Evolutionary conservation across 2,329 filamentous ascomycete genomes (phyloP).

Genomic region (Colletotrichum somersetense): DNA sequence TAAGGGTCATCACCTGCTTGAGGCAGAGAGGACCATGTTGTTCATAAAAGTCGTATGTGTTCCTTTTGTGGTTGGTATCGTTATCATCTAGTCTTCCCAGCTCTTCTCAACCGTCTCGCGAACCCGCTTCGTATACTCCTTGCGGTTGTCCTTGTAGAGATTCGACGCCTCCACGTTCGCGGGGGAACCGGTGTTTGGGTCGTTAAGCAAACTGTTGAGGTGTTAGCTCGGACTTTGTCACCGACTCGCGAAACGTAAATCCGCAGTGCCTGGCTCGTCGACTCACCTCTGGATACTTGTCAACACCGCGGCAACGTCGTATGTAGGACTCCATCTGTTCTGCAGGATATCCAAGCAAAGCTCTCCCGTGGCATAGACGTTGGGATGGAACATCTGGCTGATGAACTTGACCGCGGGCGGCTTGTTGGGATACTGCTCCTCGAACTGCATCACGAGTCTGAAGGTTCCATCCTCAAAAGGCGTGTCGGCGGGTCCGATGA

Average conservation of each 20-base stretch:
- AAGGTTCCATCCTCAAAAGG: constrained; percentile 99
- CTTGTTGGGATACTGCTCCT: constrained; percentile 99
- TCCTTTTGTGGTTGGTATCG: constrained; percentile 23
- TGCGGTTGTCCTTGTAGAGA: constrained; percentile 96
- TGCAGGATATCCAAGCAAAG: constrained; percentile 96
- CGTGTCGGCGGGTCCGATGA: constrained; percentile 96
- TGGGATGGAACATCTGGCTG: constrained; percentile 99
- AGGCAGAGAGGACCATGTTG: constrained; percentile 10
- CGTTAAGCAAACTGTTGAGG: constrained; percentile 84
- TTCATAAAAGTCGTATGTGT: constrained; percentile 38
- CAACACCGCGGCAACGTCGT: constrained; percentile 96
- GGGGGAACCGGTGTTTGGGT: constrained; percentile 97
- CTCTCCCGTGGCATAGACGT: constrained; percentile 97
- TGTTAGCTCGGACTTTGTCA: constrained; percentile 11
- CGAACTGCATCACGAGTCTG: constrained; percentile 97
- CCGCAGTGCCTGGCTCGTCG: background rate
- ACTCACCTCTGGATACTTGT: constrained; percentile 95
- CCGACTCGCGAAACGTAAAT: no score
- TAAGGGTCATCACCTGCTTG: constrained; percentile 17
- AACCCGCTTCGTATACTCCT: constrained; percentile 95
- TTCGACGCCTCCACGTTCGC: constrained; percentile 99
- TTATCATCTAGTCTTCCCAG: constrained; percentile 84
- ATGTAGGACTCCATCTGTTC: constrained; percentile 98
- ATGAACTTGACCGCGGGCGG: constrained; percentile 98
- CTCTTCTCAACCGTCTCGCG: constrained; percentile 98